Conservation (phyloP, 257 asterid genomes). For the Ajuga chamaepitys region DNA sequence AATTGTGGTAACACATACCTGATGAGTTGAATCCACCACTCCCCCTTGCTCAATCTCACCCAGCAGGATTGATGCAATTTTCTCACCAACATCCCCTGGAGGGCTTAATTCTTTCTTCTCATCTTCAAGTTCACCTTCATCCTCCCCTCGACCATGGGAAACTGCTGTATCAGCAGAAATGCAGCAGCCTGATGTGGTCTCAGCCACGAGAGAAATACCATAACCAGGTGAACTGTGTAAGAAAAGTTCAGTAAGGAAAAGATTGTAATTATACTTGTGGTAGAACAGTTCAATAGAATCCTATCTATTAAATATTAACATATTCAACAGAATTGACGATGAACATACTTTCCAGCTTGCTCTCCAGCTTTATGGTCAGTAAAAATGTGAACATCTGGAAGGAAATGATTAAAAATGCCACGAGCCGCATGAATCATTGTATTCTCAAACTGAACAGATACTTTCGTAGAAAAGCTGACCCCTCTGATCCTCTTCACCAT, state of each 20-base stretch:
- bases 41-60: constrained; percentile 87
- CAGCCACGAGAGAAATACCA: constrained; percentile 80
- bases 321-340: background rate
- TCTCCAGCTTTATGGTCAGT: constrained; percentile 82
- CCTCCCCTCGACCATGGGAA: constrained; percentile 37
- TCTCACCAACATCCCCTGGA: constrained; percentile 64
- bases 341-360: constrained; percentile 73
- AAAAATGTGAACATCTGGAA: constrained; percentile 74
- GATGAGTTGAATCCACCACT: constrained; percentile 96
- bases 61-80: constrained; percentile 52
- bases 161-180: constrained; percentile 72
- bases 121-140: constrained; percentile 44
- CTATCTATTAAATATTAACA: background rate
- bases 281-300: background rate
- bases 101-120: constrained; percentile 50
- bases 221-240: constrained; percentile 78
- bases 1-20: constrained; percentile 37
- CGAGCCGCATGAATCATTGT: constrained; percentile 82
- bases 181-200: constrained; percentile 80
- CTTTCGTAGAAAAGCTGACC: constrained; percentile 73
- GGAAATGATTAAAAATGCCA: constrained; percentile 66
- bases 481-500: constrained; percentile 95
- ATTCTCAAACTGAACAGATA: constrained; percentile 72
- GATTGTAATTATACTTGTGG: background rate
- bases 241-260: background rate